Percentiles rank a stretch among this genome's conserved stretches.
phyloP scores from a whole-genome alignment of 2,329 filamentous ascomycete genomes.

The Blumeriella jaapii region DNA sequence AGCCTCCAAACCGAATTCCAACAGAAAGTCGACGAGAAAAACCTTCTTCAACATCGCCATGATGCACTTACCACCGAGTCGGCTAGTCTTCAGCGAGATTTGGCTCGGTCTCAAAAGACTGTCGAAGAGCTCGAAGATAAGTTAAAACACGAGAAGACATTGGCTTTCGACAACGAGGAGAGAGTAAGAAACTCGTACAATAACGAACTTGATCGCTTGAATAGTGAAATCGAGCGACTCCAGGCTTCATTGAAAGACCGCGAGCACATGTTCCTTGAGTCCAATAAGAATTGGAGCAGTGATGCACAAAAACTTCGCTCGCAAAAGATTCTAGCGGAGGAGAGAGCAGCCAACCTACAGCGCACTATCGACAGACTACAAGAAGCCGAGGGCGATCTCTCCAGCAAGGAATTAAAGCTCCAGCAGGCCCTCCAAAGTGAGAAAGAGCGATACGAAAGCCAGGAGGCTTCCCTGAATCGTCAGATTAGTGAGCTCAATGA shows the following conservation, averaged over 20 bases:
- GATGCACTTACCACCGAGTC: slow-evolving; percentile 57
- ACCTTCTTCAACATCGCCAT: slow-evolving; percentile 56
- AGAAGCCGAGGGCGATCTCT: slow-evolving; percentile 54
- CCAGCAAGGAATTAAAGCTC: slow-evolving; percentile 54
- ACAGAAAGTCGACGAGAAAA: slow-evolving; percentile 51
- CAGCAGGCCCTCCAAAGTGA: slow-evolving; percentile 61
- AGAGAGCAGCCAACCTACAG: slow-evolving; percentile 56
- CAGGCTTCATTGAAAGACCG: slow-evolving; percentile 54
- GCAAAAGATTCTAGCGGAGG: slow-evolving; percentile 54
- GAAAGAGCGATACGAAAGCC: slow-evolving; percentile 56
- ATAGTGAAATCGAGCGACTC: slow-evolving; percentile 38
- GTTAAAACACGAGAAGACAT: slow-evolving; percentile 32
- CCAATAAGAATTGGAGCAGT: slow-evolving; percentile 62
- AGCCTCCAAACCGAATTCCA: slow-evolving; percentile 48
- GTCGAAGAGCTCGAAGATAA: slow-evolving; percentile 37
- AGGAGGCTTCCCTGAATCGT: slow-evolving; percentile 57
- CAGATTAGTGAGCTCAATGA: slow-evolving; percentile 66
- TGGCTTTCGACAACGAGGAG: slow-evolving; percentile 42
- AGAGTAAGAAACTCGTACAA: slow-evolving; percentile 44
- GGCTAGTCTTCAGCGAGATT: slow-evolving; percentile 51
- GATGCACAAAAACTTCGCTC: slow-evolving; percentile 53
- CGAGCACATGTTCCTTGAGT: slow-evolving; percentile 57
- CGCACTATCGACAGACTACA: slow-evolving; percentile 60
- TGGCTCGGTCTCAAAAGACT: slow-evolving; percentile 34
- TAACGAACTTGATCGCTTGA: slow-evolving; percentile 41